phyloP scores from a whole-genome alignment of 2,329 filamentous ascomycete genomes.

The Pseudogymnoascus sp. region DNA sequence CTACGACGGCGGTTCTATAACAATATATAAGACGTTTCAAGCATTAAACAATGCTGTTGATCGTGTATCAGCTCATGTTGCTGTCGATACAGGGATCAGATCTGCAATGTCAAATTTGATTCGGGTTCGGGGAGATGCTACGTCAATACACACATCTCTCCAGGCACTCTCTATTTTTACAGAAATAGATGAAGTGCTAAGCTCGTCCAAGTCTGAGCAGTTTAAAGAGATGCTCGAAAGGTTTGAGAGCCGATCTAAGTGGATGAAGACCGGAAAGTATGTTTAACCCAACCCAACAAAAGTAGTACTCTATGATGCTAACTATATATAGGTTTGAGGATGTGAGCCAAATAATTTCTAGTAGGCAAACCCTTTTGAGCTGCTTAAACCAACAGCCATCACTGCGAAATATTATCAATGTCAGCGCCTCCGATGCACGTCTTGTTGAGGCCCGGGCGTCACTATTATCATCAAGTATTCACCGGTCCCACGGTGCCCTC shows the following conservation, averaged over 20 bases:
- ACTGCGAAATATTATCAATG: slow-evolving; percentile 51
- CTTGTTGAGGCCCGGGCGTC: slow-evolving; percentile 70
- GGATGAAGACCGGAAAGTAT: slow-evolving; percentile 78
- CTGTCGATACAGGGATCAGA: slow-evolving; percentile 56
- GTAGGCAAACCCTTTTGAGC: slow-evolving; percentile 73
- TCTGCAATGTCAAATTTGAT: slow-evolving; percentile 52
- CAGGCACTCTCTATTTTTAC: slow-evolving; percentile 63
- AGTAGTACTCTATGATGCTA: slow-evolving; percentile 21
- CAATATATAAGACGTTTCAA: slow-evolving; percentile 74
- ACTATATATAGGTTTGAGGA: slow-evolving; percentile 58
- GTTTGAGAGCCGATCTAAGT: slow-evolving; percentile 59
- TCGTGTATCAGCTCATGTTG: slow-evolving; percentile 42
- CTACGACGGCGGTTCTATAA: slow-evolving; percentile 55
- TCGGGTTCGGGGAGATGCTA: slow-evolving; percentile 40
- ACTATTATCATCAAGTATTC: slow-evolving; percentile 64
- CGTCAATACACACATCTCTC: slow-evolving; percentile 46
- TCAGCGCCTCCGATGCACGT: slow-evolving; percentile 56
- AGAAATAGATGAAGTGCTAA: slow-evolving; percentile 72
- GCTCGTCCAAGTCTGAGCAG: slow-evolving; percentile 49
- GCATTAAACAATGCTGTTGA: slow-evolving; percentile 61
- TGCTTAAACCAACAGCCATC: slow-evolving; percentile 63
- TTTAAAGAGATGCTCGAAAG: slow-evolving; percentile 52
- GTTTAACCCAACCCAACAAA: slow-evolving; percentile 24
- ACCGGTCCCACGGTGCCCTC: slow-evolving; percentile 69
- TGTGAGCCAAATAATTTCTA: slow-evolving; percentile 72